Percentiles rank a stretch among this genome's conserved stretches.
Conservation (phyloP, 768 basidiomycete species). For the Hemileccinum impolitum region DNA sequence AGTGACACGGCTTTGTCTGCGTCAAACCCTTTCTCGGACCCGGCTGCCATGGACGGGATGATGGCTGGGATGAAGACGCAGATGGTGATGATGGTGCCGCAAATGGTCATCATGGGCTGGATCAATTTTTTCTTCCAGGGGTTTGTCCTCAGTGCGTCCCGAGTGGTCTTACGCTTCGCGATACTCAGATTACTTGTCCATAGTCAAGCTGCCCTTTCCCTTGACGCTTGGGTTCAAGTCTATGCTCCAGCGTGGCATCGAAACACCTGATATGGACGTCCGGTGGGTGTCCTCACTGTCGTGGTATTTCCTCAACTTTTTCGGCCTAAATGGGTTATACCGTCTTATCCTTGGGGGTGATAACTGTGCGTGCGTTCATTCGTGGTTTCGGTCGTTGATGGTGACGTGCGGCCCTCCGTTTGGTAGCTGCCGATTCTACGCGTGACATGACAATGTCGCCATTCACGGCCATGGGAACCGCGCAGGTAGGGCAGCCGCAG, state of each 20-base stretch:
- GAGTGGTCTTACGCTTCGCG: not conserved
- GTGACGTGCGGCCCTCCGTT: conserved; percentile 13
- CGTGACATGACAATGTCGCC: conserved; percentile 71
- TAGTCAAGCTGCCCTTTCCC: conserved; percentile 96
- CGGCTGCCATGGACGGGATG: conserved; percentile 94
- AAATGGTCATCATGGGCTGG: conserved; percentile 99
- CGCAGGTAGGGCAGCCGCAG: conserved; percentile 57
- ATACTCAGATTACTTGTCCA: not conserved
- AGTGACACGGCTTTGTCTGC: conserved; percentile 55
- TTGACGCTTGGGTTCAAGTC: conserved; percentile 96
- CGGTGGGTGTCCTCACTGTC: conserved; percentile 98
- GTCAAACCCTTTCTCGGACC: conserved; percentile 85
- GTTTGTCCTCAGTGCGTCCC: conserved; percentile 87
- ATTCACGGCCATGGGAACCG: conserved; percentile 52
- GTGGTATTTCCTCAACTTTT: conserved; percentile 99
- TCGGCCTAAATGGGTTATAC: conserved; percentile 94
- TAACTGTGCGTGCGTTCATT: conserved; percentile 57
- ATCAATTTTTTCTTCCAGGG: conserved; percentile 99
- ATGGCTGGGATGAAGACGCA: conserved; percentile 99
- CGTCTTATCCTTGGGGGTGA: conserved; percentile 88
- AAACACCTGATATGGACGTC: conserved; percentile 95
- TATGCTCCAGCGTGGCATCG: conserved; percentile 94
- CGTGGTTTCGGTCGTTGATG: conserved; percentile 11
- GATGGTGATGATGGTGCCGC: conserved; percentile 98
- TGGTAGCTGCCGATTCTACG: conserved; percentile 72